phyloP scores from a whole-genome alignment of 2,329 filamentous ascomycete genomes.

The Diaporthe citriasiana region DNA sequence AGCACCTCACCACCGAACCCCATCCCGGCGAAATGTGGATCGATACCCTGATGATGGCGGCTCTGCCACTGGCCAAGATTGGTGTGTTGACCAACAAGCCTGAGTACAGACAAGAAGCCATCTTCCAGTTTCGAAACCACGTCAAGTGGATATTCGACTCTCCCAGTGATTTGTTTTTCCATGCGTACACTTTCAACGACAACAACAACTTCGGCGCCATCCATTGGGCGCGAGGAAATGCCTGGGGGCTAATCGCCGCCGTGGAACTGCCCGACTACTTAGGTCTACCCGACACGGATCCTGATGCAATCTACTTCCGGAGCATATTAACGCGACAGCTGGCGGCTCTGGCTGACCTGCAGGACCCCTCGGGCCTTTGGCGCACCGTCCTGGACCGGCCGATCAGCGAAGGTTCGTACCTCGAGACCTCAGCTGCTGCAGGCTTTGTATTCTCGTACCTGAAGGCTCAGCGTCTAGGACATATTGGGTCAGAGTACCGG shows the following conservation, averaged over 20 bases:
- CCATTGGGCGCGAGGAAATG: slow-evolving; percentile 13
- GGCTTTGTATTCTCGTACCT: slow-evolving; percentile 2
- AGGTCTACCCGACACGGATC: neutral
- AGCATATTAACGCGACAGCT: slow-evolving; percentile 4
- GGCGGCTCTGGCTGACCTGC: neutral
- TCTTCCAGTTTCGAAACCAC: slow-evolving; percentile 22
- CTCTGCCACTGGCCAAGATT: slow-evolving; percentile 5
- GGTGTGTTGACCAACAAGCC: slow-evolving; percentile 4
- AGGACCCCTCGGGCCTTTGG: slow-evolving; percentile 3
- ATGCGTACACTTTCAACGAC: slow-evolving; percentile 10
- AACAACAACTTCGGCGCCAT: slow-evolving; percentile 1
- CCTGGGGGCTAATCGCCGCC: slow-evolving; percentile 18
- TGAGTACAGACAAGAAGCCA: neutral
- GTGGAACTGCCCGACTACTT: slow-evolving; percentile 17
- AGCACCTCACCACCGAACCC: slow-evolving; percentile 5
- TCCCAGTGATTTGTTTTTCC: neutral
- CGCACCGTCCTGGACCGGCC: slow-evolving; percentile 12
- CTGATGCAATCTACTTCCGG: slow-evolving; percentile 1
- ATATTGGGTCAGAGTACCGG: neutral
- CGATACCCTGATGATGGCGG: slow-evolving; percentile 9
- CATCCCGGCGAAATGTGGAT: slow-evolving; percentile 1
- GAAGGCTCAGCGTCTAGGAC: neutral
- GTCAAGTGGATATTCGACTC: slow-evolving; percentile 22
- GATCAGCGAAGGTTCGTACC: slow-evolving; percentile 1
- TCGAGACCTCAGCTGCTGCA: slow-evolving; percentile 18